Conservation (phyloP, 805 yeast genomes). For the Pichia nakasei region DNA sequence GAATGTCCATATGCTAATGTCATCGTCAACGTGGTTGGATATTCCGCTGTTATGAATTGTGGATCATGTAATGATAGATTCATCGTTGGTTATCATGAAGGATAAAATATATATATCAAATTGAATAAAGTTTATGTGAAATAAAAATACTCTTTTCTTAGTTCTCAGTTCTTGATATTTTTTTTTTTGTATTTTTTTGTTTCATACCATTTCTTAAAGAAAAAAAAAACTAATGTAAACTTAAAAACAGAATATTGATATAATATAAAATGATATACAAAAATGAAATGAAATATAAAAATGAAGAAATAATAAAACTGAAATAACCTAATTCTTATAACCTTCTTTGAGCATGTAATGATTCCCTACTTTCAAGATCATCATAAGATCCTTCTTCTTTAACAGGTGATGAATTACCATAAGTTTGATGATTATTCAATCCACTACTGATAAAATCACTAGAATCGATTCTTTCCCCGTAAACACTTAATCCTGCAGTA, state of each 20-base stretch:
- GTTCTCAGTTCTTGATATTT: too few relatives aligned
- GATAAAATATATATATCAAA: too few relatives aligned
- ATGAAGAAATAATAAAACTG: not conserved
- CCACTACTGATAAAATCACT: not conserved
- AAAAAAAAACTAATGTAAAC: too few relatives aligned
- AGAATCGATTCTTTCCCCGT: conserved; percentile 6
- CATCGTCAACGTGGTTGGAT: conserved; percentile 74
- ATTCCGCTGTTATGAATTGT: conserved; percentile 83
- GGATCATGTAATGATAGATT: conserved; percentile 83
- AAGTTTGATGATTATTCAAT: not conserved
- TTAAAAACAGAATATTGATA: too few relatives aligned
- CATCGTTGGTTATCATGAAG: too few relatives aligned
- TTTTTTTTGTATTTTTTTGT: too few relatives aligned
- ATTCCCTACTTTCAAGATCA: too few relatives aligned
- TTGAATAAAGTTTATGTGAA: too few relatives aligned
- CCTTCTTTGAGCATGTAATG: not conserved
- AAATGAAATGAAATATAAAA: too few relatives aligned
- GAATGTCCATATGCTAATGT: conserved; percentile 60
- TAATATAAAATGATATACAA: too few relatives aligned
- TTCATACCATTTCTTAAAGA: too few relatives aligned
- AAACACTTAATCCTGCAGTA: conserved; percentile 7
- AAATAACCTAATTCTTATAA: not conserved
- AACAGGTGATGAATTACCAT: not conserved
- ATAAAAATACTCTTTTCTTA: too few relatives aligned
- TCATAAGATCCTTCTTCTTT: not conserved